Evolutionary conservation across 1,284 basidiomycete genomes (phyloP), one percentile per base, ranked within the genome.

Genomic region (Cronartium quercuum): DNA sequence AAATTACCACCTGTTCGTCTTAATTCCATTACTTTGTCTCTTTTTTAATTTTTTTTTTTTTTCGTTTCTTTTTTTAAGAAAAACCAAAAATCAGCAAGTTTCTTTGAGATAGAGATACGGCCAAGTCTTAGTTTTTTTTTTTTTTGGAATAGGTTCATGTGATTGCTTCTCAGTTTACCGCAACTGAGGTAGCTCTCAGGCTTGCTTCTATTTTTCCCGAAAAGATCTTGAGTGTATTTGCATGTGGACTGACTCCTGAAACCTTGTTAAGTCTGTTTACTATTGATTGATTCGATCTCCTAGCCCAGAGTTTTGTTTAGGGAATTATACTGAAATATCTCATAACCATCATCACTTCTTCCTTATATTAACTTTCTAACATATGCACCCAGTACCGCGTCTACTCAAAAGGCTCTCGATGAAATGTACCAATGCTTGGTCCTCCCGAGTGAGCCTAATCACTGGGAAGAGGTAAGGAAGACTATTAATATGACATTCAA

Each of bases 381-480:
- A n/a, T n/a, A n/a, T n/a, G n/a, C n/a, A 9, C 51, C 34, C n/a
- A 57, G 51, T 57, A 24, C 51, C 34, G 51, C 21, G 13, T 6
- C 51, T 9, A 57, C 51, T 10, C 9, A 2, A 24, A n/a, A 7
- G 21, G 51, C 51, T 10, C 21, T 57, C 21, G 13, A 24, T 24
- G 51, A 57, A 57, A 24, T n/a, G 9, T 57, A 24, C 2, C 21
- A 57, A 57, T 57, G 51, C 51, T 24, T 57, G 51, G 51, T 57
- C 51, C 21, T 9, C 7, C 51, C 51, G 21, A 29, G 9, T 24
- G 51, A 57, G 7, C 6, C n/a, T 10, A 29, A 57, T n/a, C 51
- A 57, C n/a, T 57, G 51, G 51, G 51, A 57, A 12, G 51, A 57
- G 51, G 51, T 57, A 24, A 57, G 51, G n/a, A n/a, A n/a, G n/a